Conservation (phyloP, 208 protist species). For the Trypanosoma theileri region DNA sequence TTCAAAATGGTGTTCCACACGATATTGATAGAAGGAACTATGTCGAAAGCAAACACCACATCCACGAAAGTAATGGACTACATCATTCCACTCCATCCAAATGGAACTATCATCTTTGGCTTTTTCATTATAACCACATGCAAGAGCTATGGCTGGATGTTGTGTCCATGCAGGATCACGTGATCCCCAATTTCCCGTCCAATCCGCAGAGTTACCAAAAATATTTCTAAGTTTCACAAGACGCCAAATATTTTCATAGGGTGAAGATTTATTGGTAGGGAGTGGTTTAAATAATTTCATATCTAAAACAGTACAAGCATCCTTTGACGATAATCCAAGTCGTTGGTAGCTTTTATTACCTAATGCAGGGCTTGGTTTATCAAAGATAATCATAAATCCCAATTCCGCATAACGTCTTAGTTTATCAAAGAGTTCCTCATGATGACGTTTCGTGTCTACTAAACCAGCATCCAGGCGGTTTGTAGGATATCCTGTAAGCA, state of each 20-base stretch:
- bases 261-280: neutral
- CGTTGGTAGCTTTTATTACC: neutral
- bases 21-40: constrained; percentile 62
- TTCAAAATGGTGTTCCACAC: constrained; percentile 56
- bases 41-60: constrained; percentile 73
- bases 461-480: constrained; percentile 42
- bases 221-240: constrained; percentile 9
- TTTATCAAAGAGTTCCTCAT: constrained; percentile 19
- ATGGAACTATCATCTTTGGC: constrained; percentile 53
- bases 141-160: neutral
- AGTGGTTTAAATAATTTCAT: constrained; percentile 17
- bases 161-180: constrained; percentile 1
- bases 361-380: constrained; percentile 1
- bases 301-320: neutral
- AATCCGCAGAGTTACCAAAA: constrained; percentile 7
- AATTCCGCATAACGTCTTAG: constrained; percentile 8
- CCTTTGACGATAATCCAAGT: neutral
- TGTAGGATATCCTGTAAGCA: constrained; percentile 67
- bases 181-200: constrained; percentile 5
- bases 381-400: constrained; percentile 9
- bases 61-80: constrained; percentile 64
- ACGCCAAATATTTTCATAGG: neutral
- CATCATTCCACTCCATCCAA: constrained; percentile 77
- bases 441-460: constrained; percentile 25
- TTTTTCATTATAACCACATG: constrained; percentile 29